These are phyloP conservation scores for Sporothrix humicola DNA, from an alignment of 2,329 filamentous ascomycete genomes.

Conservation along the genomic window DNA sequence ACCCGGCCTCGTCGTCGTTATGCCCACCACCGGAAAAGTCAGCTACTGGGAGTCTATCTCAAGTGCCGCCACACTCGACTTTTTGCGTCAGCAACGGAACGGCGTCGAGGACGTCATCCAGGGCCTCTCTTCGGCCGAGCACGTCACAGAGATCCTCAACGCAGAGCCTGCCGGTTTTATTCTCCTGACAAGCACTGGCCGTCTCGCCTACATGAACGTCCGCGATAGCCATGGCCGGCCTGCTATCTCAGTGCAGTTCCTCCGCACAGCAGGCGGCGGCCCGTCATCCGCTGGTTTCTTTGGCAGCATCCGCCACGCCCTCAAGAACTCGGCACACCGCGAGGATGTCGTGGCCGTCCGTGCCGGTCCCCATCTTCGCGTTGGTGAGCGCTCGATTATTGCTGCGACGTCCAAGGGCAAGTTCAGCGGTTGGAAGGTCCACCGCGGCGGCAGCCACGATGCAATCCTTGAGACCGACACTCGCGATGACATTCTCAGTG, in stretches of 20 bases:
- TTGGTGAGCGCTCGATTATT: conserved; percentile 84
- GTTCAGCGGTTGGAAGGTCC: conserved; percentile 85
- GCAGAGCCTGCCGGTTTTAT: conserved; percentile 88
- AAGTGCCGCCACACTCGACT: conserved; percentile 80
- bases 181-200: conserved; percentile 81
- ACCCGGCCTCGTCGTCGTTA: conserved; percentile 84
- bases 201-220: conserved; percentile 83
- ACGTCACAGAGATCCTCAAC: conserved; percentile 76
- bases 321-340: conserved; percentile 71
- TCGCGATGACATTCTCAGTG: conserved; percentile 66
- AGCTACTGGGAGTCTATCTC: conserved; percentile 97
- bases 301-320: conserved; percentile 77
- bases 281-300: conserved; percentile 70
- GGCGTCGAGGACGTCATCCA: conserved; percentile 77
- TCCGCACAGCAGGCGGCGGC: conserved; percentile 67
- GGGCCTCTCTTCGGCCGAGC: conserved; percentile 79
- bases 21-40: conserved; percentile 81
- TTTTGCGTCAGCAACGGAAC: conserved; percentile 80
- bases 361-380: conserved; percentile 71
- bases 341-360: conserved; percentile 82
- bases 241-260: conserved; percentile 75
- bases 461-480: conserved; percentile 74
- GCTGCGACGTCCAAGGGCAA: conserved; percentile 78
- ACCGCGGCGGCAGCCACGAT: conserved; percentile 83
- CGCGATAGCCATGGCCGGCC: conserved; percentile 87